Evolutionary conservation across 2,329 filamentous ascomycete species (phyloP).

Genomic region (Apiospora saccharicola): DNA sequence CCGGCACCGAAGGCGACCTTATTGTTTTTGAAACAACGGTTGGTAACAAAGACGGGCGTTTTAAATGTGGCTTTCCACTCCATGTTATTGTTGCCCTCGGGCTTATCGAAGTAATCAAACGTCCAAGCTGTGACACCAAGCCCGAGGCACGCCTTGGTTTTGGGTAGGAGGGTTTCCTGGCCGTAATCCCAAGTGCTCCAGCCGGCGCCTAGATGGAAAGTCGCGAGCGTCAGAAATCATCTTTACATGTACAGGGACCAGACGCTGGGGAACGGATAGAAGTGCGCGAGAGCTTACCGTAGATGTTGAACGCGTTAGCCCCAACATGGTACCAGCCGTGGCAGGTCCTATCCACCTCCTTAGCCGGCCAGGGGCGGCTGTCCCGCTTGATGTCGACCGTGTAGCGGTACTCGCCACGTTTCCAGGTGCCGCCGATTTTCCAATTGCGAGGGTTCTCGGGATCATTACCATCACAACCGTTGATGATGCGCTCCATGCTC

Average conservation of each 20-base stretch:
- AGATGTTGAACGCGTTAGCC: background rate
- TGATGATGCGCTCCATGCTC: slow-evolving; percentile 17
- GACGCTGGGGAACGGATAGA: too few species aligned
- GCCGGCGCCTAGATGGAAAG: background rate
- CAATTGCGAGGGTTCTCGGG: background rate
- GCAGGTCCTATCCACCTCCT: background rate
- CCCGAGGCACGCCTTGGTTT: slow-evolving; percentile 23
- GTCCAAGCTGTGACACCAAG: slow-evolving; percentile 25
- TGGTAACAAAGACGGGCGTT: slow-evolving; percentile 22
- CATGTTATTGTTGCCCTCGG: slow-evolving; percentile 14
- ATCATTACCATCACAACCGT: background rate
- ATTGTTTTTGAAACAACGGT: slow-evolving; percentile 28
- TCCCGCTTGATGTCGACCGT: slow-evolving; percentile 32
- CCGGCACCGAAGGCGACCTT: slow-evolving; percentile 22
- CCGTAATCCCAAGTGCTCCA: slow-evolving; percentile 19
- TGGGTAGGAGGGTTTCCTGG: slow-evolving; percentile 30
- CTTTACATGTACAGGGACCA: too few species aligned
- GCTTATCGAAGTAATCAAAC: slow-evolving; percentile 25
- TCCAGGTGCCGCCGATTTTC: background rate
- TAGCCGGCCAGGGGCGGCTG: background rate
- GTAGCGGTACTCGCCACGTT: background rate
- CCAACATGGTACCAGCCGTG: background rate
- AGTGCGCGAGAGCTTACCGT: background rate
- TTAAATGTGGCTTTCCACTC: slow-evolving; percentile 27
- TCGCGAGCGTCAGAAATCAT: background rate